Evolutionary conservation across 148 eudicot genomes (phyloP), one percentile per base, ranked within the genome.

Genomic region (Chenopodium album): DNA sequence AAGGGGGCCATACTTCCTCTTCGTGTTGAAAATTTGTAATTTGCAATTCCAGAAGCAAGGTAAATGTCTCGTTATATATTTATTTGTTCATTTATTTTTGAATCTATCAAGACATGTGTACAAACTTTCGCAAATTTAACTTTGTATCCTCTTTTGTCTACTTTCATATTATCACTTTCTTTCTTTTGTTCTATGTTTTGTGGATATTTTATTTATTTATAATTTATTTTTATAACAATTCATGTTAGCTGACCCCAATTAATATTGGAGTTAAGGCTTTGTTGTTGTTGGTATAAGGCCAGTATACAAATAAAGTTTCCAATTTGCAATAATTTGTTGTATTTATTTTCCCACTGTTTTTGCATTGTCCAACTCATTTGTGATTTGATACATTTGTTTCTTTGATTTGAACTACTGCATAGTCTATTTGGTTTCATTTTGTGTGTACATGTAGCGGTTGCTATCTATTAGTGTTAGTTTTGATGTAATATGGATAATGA

Each of bases 1-100:
- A 84, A 68, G 88, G 82, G 77, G 77, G 81, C 67, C 86, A 80
- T 56, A 66, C 82, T 79, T 77, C 82, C 29, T 60, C 80, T 17
- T 31, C 59, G 76, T 26, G 54, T 23, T 71, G 37, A 59, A 52
- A 67, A 48, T 76, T 56, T 56, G 23, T 23, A 73, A 56, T 37
- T 9, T 28, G 1, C n/a, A 19, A 23, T 20, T 76, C n/a, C 23
- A 11, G 20, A 56, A 41, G 23, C 56, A 16, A 74, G 80, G 78
- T 66, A 63, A 67, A 28, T 66, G 44, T 41, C 44, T 41, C 44
- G 6, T 41, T 41, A 41, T 41, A 41, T 6, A 41, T 41, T 41
- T 41, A 5, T 41, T 41, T 41, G 0, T 41, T 4, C 8, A 5
- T 41, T 41, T 41, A 41, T 41, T 41, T 41, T 41, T 41, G 44